Base-by-base conservation (phyloP, 768 basidiomycete genomes). In the Suillus subalutaceus region DNA sequence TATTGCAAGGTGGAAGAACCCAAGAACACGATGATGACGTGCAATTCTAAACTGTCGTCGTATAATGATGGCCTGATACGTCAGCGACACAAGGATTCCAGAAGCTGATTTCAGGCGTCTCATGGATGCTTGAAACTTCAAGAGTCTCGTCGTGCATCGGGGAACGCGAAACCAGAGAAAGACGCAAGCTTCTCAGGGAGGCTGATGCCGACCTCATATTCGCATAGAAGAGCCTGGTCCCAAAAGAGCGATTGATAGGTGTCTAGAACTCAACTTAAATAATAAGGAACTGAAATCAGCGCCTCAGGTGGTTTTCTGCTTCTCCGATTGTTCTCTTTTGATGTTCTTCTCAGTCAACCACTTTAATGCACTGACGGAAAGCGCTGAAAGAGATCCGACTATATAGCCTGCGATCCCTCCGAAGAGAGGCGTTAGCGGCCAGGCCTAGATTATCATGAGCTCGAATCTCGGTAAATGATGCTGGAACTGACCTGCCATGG, bases 401-500 rank as follows among this genome's bases (percentile, higher is more conserved):
- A 91, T 83, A 71, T 91, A 89, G 9, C 94, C 93, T 23, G 82
- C 71, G 20, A 94, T 78, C 23, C 91, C 86, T 26, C 92, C 90
- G 70, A 87, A 87, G 15, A 91, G 86, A 15, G 91, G 88, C 1
- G 91, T 90, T 63, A 95, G 80, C 15, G 94, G 94, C 90, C 92
- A 96, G 32, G 90, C 87, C 92, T 95, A 65, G 12, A n/a, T n/a
- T 6, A 30, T 43, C 16, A 60, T 60, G 23, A 60, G 26, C 18
- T 41, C 4, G 12, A 12, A 13, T 40, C 20, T 63, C 30, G 10
- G 18, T 62, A 46, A 65, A 37, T 44, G 13, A 58, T 40, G 18
- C 18, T 13, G 20, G 48, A 43, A 79, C 86, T 65, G 63, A 93
- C 95, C 90, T 98, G 97, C 96, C 96, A 98, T 8, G 96, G 94